Evolutionary conservation across 371 early-diverging fungal genomes (phyloP), one percentile per base, ranked within the genome.

Genomic region (Nematocida homosporus): DNA sequence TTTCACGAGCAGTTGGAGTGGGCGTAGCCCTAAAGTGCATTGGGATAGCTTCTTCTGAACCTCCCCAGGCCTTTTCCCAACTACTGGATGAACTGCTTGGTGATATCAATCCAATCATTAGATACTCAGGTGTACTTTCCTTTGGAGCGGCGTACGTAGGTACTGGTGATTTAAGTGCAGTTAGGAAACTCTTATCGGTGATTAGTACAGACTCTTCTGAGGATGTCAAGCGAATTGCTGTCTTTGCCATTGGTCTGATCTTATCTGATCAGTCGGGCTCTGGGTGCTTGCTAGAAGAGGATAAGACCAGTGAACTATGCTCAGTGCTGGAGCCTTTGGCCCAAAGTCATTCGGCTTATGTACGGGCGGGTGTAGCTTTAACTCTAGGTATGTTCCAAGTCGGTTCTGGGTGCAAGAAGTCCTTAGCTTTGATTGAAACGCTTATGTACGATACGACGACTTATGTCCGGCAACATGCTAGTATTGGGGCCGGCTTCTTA

Each of bases 351-450:
- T 95, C 93, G 86, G 93, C 95, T 44, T 91, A 93, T 81, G 97
- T 99, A 18, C 89, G 98, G 35, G 91, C 95, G 77, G 96, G 95
- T 41, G 92, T 93, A 34, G 91, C 94, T 35, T 81, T 97, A 51
- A 93, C 93, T 20, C 87, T 99, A 40, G 99, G 98, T 75, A 93
- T 99, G 81, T 90, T 94, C 20, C 93, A 93, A 55, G 93, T 93
- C 5, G 94, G 93, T 32, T 93, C 95, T 13, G 95, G 94, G 3
- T 86, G 90, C 64, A 81, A 86, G 68, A 92, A 92, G 78, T 94
- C 95, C 1, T 87, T 94, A 41, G 91, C 90, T 53, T 83, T 97
- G n/a, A 85, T 99, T 54, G 95, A 97, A 82, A 95, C 94, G 25
- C 89, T 97, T 89, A 88, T 91, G 50, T 92, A 94, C 84, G 99